These are phyloP conservation scores for Fusarium annulatum DNA, from an alignment of 2,329 filamentous ascomycete genomes.

Conservation along the genomic window DNA sequence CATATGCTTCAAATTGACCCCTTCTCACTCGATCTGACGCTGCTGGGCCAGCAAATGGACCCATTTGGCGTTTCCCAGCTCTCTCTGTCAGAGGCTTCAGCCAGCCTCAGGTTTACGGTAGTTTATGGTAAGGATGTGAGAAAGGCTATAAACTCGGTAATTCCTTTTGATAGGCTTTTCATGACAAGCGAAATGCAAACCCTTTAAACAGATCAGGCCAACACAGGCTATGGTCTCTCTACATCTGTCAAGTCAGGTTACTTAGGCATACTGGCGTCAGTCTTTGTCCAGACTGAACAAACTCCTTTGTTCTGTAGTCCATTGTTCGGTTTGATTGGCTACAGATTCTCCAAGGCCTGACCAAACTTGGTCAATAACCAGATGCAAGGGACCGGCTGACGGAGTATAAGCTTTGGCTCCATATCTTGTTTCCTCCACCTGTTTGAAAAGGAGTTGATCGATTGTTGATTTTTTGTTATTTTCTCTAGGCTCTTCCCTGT, in stretches of 20 bases:
- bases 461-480: neutral
- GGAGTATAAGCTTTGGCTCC: neutral
- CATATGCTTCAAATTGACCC: slow-evolving; percentile 1
- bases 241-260: neutral
- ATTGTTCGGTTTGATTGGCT: slow-evolving; percentile 22
- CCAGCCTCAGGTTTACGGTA: neutral
- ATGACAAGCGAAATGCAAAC: slow-evolving; percentile 8
- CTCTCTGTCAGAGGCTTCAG: slow-evolving; percentile 13
- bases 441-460: slow-evolving; percentile 10
- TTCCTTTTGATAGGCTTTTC: neutral
- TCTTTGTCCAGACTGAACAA: slow-evolving; percentile 3
- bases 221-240: neutral
- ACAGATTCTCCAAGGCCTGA: neutral
- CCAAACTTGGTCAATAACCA: slow-evolving; percentile 12
- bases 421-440: slow-evolving; percentile 3
- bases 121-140: neutral
- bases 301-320: slow-evolving; percentile 17
- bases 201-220: neutral
- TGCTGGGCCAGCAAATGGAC: slow-evolving; percentile 27
- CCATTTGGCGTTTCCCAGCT: slow-evolving; percentile 16
- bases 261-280: slow-evolving; percentile 3
- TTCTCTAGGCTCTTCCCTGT: neutral
- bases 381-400: slow-evolving; percentile 16
- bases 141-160: neutral
- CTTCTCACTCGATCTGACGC: slow-evolving; percentile 25